Evolutionary conservation across 2,329 filamentous ascomycete genomes (phyloP), one percentile per base, ranked within the genome.

Genomic region (Tolypocladium album): DNA sequence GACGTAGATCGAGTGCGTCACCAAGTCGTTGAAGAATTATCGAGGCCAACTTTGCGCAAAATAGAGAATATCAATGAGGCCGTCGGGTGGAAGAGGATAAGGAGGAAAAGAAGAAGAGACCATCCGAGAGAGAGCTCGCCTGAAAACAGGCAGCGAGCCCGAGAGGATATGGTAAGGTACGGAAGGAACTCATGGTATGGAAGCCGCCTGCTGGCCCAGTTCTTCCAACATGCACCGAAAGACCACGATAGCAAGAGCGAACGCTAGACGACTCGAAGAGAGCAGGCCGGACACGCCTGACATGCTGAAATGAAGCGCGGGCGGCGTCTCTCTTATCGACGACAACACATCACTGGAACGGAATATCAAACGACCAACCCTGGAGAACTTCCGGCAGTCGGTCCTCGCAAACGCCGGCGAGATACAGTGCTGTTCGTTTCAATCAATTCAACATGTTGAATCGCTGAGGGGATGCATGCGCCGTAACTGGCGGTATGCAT

Each of bases 1-100:
- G 39, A 40, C 58, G 42, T 58, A 61, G 57, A 58, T 56, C 55
- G 50, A 60, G 55, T 42, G 50, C 55, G 59, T 56, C 56, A 60
- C 56, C 38, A 20, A 43, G 8, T 50, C 11, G 38, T 31, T 59
- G 27, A 31, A 43, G 34, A 12, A 15, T 53, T 39, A 55, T 52
- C 42, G 11, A 40, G n/a, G 59, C 61, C 40, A 45, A 59, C 50
- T 17, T 24, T 12, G 40, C 38, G 59, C 45, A 59, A 36, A 55
- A 56, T 24, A 22, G 34, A 52, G 31, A 22, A 60, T 57, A 57
- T 24, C 11, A 52, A n/a, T 53, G 59, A 47, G 20, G 27, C 40
- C 17, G 27, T 45, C 55, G 57, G 58, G 42, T 40, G 39, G 17
- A 34, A 58, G 27, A 56, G 47, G n/a, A 60, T 22, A 31, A 47